phyloP scores from a whole-genome alignment of 768 basidiomycete species.

The Suillus placidus region DNA sequence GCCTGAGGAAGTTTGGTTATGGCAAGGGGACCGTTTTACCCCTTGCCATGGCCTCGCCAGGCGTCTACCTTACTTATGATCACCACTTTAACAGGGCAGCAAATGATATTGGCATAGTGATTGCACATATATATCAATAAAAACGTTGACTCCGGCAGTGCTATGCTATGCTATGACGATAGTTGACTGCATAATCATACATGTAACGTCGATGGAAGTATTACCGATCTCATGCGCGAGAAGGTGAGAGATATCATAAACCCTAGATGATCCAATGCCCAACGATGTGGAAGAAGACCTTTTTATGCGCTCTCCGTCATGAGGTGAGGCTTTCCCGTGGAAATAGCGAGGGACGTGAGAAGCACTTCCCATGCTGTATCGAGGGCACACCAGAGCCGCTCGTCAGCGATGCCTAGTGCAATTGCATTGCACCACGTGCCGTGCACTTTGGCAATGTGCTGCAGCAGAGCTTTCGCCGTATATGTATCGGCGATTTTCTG shows the following conservation, averaged over 20 bases:
- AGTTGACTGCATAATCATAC: slow-evolving; percentile 29
- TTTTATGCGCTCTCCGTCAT: slow-evolving; percentile 4
- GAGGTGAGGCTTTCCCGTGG: slow-evolving; percentile 27
- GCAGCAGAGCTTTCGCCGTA: slow-evolving; percentile 35
- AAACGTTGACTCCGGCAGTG: slow-evolving; percentile 6
- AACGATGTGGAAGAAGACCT: not conserved
- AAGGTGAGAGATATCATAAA: slow-evolving; percentile 10
- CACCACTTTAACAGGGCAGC: not conserved
- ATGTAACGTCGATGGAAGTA: slow-evolving; percentile 11
- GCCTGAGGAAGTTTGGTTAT: no score
- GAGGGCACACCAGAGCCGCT: slow-evolving; percentile 47
- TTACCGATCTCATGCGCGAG: slow-evolving; percentile 9
- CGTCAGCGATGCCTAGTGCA: slow-evolving; percentile 53
- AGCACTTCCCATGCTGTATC: slow-evolving; percentile 55
- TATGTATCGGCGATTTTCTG: slow-evolving; percentile 18
- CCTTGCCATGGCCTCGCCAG: no score
- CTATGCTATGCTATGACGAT: slow-evolving; percentile 5
- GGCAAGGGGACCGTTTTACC: no score
- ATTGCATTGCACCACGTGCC: slow-evolving; percentile 56
- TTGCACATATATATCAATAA: slow-evolving; percentile 28
- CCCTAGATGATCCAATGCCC: slow-evolving; percentile 15
- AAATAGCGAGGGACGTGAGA: slow-evolving; percentile 41
- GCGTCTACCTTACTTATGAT: no score
- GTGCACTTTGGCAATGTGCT: slow-evolving; percentile 39
- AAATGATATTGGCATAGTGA: not conserved